Percentiles rank a stretch among this genome's conserved stretches.
These are phyloP conservation scores for Naganishia sp. DNA, from an alignment of 1,284 basidiomycete species.

Conservation along the genomic window DNA sequence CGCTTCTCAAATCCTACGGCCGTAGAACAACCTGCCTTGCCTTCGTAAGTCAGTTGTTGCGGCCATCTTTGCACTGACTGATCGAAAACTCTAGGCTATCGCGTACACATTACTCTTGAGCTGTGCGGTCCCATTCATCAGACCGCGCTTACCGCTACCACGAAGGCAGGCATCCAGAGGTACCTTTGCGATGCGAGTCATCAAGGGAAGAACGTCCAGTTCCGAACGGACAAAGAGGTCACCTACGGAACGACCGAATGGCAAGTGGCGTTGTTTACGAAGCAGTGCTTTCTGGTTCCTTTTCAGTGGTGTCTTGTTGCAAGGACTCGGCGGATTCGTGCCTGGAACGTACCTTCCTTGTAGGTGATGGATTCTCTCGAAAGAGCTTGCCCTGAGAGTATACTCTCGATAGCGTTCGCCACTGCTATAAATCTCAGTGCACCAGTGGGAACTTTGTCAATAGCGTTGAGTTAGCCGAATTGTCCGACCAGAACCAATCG, in stretches of 20 bases:
- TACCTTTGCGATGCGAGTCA: slow-evolving; percentile 1
- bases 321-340: slow-evolving; percentile 40
- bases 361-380: slow-evolving; percentile 21
- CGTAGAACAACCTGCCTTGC: slow-evolving; percentile 36
- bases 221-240: neutral
- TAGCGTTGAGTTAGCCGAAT: slow-evolving; percentile 29
- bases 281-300: slow-evolving; percentile 38
- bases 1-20: slow-evolving; percentile 35
- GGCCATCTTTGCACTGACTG: neutral
- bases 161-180: neutral
- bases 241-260: slow-evolving; percentile 13
- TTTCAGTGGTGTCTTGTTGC: slow-evolving; percentile 37
- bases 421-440: slow-evolving; percentile 35
- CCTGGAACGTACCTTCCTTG: slow-evolving; percentile 39
- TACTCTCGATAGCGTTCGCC: slow-evolving; percentile 36
- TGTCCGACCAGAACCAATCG: neutral
- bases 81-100: slow-evolving; percentile 29
- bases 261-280: slow-evolving; percentile 35
- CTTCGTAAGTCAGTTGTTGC: slow-evolving; percentile 32
- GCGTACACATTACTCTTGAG: slow-evolving; percentile 35
- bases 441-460: slow-evolving; percentile 37
- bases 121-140: slow-evolving; percentile 37
- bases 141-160: slow-evolving; percentile 36
- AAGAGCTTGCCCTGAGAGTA: neutral
- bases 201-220: neutral